Base-by-base conservation (phyloP, 1,284 basidiomycete species). In the Cutaneotrichosporon sp. region DNA sequence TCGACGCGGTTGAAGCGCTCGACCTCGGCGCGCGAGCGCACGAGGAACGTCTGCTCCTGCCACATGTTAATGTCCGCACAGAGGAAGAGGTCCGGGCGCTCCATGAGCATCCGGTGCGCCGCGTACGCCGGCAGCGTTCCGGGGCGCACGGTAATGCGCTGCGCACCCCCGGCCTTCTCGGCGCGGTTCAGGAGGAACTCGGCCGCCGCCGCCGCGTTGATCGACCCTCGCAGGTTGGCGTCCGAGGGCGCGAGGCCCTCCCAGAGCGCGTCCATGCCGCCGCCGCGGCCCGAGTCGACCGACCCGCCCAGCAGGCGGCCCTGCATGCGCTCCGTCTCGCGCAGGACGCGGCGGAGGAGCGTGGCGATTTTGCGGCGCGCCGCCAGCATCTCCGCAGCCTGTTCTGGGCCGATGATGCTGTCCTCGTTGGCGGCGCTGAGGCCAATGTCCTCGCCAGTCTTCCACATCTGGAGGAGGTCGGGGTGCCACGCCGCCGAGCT, bases 61-160 rank as follows among this genome's bases (percentile, higher is more conserved):
- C 86, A 81, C 76, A 91, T 90, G 38, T 82, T 79, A 31, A 80
- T 75, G 24, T 81, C 76, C 55, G 87, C 83, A 0, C 87, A 86
- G 22, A 89, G 73, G 68, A 91, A 98, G 52, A 87, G 79, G 20
- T 84, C 71, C 1, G 86, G 75, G 14, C 85, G 80, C 10, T 81
- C 76, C 86, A 95, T 89, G 65, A 97, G 79, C 63, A 87, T 84
- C 59, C 84, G 84, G 77, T 97, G 92, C 0, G 88, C 83, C 0
- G 89, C 91, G 64, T 90, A 85, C 10, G 69, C 76, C 27, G 70
- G 75, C 54, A 75, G 66, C 16, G 61, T 77, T 57, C 63, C 69
- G 8, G 60, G 65, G 3, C 62, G 67, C 36, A 68, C 62, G 31
- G 38, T 49, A 31, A 64, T 66, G 10, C 25, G 52, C 49, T 55